These are phyloP conservation scores for Teunomyces gatunensis DNA, from an alignment of 805 yeast species.

Conservation along the genomic window DNA sequence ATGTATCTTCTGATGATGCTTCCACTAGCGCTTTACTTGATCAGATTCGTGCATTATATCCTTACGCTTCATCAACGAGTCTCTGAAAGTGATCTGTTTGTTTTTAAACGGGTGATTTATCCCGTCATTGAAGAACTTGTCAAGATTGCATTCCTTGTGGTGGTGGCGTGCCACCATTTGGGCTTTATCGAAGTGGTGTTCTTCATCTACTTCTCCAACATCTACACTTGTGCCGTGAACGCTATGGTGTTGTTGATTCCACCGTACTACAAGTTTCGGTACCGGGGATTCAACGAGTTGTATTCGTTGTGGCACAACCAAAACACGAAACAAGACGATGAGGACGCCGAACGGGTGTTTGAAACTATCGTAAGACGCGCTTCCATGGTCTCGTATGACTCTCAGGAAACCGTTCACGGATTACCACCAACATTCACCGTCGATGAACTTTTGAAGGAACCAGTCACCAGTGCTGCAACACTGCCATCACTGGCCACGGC, in stretches of 20 bases:
- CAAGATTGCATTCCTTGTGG: conserved; percentile 5
- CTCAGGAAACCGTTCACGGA: conserved; percentile 15
- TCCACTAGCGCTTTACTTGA: conserved; percentile 6
- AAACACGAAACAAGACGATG: conserved; percentile 8
- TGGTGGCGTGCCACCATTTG: conserved; percentile 3
- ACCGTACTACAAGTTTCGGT: conserved; percentile 9
- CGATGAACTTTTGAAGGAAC: neutral
- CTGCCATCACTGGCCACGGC: conserved; percentile 4
- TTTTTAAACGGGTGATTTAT: neutral
- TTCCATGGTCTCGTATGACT: conserved; percentile 14
- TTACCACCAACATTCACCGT: conserved; percentile 14
- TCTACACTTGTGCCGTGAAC: neutral
- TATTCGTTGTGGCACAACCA: conserved; percentile 18
- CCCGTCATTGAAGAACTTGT: conserved; percentile 16
- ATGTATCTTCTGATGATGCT: conserved; percentile 8
- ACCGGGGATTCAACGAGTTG: conserved; percentile 13
- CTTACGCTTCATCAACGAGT: conserved; percentile 9
- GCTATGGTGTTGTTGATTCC: neutral
- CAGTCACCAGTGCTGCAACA: neutral
- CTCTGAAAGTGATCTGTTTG: conserved; percentile 4
- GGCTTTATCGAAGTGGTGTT: conserved; percentile 9
- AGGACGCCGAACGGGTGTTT: conserved; percentile 10
- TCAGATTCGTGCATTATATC: conserved; percentile 11
- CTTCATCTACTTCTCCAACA: conserved; percentile 8
- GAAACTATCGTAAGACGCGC: conserved; percentile 9